A percentile compares a stretch with the other conserved stretches of the same genome.
Conservation (phyloP, 768 basidiomycete species). For the Boletus vermiculosoides region DNA sequence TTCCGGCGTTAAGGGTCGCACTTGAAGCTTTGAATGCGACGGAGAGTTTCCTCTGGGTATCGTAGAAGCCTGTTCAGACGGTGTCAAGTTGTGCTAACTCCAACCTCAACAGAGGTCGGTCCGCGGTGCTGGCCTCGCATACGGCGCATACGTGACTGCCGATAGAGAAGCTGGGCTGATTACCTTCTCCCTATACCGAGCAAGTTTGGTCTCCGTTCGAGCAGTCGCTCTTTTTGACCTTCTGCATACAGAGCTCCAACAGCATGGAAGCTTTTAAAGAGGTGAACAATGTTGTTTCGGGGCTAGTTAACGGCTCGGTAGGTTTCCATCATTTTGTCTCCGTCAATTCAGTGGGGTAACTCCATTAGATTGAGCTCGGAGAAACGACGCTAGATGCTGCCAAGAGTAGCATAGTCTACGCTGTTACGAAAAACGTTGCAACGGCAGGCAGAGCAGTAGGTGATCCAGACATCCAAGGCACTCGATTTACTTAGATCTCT, state of each 20-base stretch:
- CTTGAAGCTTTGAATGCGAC: constrained; percentile 87
- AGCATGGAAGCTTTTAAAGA: constrained; percentile 77
- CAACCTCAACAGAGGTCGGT: constrained; percentile 67
- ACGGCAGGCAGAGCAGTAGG: constrained; percentile 86
- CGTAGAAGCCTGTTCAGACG: constrained; percentile 3
- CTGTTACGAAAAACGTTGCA: constrained; percentile 75
- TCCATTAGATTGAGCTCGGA: constrained; percentile 69
- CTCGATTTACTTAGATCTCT: constrained; percentile 6
- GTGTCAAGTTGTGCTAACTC: constrained; percentile 7
- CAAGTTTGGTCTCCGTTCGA: constrained; percentile 34
- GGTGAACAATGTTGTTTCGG: constrained; percentile 72
- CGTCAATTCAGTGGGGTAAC: neutral
- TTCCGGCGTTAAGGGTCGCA: constrained; percentile 82
- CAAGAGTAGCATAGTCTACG: constrained; percentile 88
- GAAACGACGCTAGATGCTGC: constrained; percentile 83
- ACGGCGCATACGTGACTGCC: constrained; percentile 74
- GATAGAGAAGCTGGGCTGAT: constrained; percentile 80
- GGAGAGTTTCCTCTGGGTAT: constrained; percentile 93
- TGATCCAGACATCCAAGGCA: constrained; percentile 4
- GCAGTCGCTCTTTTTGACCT: constrained; percentile 1
- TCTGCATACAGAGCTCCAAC: constrained; percentile 66
- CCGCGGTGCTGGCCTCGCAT: constrained; percentile 92
- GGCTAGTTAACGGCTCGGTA: constrained; percentile 82
- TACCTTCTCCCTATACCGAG: constrained; percentile 76
- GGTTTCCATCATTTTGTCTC: constrained; percentile 17